Conservation (phyloP, 208 protist genomes). For the Trypanosoma platydactyli region DNA sequence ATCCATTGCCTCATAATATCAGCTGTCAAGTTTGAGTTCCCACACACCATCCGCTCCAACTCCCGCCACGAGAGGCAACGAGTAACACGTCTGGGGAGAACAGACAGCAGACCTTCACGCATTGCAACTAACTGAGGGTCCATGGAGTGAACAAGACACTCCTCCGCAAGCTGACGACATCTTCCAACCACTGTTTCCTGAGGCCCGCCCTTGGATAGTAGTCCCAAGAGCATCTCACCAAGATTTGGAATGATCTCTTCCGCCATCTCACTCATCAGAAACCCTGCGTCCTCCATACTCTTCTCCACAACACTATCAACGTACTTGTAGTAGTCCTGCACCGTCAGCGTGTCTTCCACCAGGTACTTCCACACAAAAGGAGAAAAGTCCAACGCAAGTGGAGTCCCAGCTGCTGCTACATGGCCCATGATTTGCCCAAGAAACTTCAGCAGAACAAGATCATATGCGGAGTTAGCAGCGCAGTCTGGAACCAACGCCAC, state of each 20-base stretch:
- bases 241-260: conserved; percentile 86
- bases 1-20: conserved; percentile 73
- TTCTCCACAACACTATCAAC: conserved; percentile 86
- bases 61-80: conserved; percentile 87
- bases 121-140: conserved; percentile 84
- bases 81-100: conserved; percentile 77
- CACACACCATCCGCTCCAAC: conserved; percentile 81
- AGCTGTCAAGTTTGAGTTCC: conserved; percentile 62
- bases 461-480: conserved; percentile 62
- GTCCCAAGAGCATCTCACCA: conserved; percentile 35
- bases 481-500: conserved; percentile 83
- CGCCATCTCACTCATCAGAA: conserved; percentile 74
- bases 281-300: conserved; percentile 76
- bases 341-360: conserved; percentile 78
- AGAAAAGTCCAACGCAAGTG: conserved; percentile 87
- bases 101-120: conserved; percentile 74
- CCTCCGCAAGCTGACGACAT: conserved; percentile 68
- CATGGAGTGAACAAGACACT: conserved; percentile 87
- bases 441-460: conserved; percentile 85
- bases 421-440: conserved; percentile 91
- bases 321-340: conserved; percentile 88
- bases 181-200: conserved; percentile 25
- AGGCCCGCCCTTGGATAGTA: conserved; percentile 2
- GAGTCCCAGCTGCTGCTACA: conserved; percentile 56
- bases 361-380: conserved; percentile 92